These are phyloP conservation scores for Bolboschoenoplectus hybrid DNA, from an alignment of 202 grass and related monocot species.

Conservation along the genomic window DNA sequence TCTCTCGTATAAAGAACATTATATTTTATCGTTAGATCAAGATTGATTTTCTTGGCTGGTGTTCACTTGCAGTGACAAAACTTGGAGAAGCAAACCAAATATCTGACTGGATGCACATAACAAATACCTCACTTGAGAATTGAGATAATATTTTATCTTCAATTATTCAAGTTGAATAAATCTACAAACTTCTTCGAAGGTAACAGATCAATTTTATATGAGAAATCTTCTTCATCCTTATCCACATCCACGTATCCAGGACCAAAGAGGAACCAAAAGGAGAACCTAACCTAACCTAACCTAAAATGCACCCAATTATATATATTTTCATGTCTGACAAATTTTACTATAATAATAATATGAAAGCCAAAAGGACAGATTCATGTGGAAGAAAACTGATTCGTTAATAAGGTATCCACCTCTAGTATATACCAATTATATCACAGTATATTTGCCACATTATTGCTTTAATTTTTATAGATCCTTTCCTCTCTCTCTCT, in stretches of 20 bases:
- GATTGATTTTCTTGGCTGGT: neutral
- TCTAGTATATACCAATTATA: conserved; percentile 21
- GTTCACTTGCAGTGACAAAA: neutral
- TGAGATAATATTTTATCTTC: conserved; percentile 4
- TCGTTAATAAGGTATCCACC: conserved; percentile 31
- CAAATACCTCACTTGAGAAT: neutral
- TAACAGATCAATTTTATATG: conserved; percentile 30
- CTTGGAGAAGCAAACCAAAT: neutral
- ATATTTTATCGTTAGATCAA: too few species aligned
- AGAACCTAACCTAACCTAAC: neutral
- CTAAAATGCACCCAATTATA: neutral
- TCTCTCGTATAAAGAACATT: too few species aligned
- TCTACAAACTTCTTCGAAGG: conserved; percentile 11
- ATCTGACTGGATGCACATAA: neutral
- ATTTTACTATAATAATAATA: conserved; percentile 8
- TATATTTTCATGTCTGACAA: neutral
- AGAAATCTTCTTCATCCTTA: conserved; percentile 33
- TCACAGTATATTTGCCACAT: neutral
- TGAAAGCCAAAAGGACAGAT: conserved; percentile 8
- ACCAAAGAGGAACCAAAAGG: neutral
- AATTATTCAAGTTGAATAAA: conserved; percentile 30
- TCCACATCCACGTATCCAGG: conserved; percentile 31
- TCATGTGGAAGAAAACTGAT: conserved; percentile 23
- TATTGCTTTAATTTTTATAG: neutral
- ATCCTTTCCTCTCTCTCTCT: neutral